Percentiles rank a stretch among this genome's conserved stretches.
Evolutionary conservation across 345 rosid genomes (phyloP).

Genomic region (Cardiospermum halicacabum): DNA sequence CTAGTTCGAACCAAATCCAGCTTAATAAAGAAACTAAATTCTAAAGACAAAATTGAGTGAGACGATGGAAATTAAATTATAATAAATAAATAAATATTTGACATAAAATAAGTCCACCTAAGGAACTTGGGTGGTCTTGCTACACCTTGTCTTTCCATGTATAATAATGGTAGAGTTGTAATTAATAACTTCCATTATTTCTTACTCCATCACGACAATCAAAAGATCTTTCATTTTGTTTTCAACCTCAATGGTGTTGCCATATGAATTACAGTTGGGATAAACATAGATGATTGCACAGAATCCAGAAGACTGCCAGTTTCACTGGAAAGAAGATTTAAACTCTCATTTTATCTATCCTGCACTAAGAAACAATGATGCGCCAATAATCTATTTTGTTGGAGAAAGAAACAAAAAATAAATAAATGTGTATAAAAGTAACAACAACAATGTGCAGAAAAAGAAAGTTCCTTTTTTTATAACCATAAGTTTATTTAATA

Average conservation of each 20-base stretch:
- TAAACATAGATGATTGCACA: conserved; percentile 28
- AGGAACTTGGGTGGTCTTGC: conserved; percentile 97
- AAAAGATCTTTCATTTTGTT: conserved; percentile 78
- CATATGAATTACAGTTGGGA: conserved; percentile 64
- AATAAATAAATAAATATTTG: conserved; percentile 1
- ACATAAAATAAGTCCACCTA: conserved; percentile 49
- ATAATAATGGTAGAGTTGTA: conserved; percentile 54
- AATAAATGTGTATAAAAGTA: not conserved
- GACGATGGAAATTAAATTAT: not conserved
- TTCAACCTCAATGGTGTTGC: conserved; percentile 68
- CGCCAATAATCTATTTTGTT: no score
- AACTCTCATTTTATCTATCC: conserved; percentile 28
- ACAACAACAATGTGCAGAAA: not conserved
- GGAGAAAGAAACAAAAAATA: conserved; percentile 14
- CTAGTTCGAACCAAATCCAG: conserved; percentile 72
- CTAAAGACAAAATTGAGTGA: conserved; percentile 15
- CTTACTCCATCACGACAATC: conserved; percentile 96
- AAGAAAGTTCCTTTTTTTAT: conserved; percentile 1
- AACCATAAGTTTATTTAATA: no score
- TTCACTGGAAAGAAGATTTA: conserved; percentile 11
- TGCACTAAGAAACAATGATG: no score
- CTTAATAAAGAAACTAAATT: conserved; percentile 84
- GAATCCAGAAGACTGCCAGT: conserved; percentile 20
- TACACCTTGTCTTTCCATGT: conserved; percentile 93
- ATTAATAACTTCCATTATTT: conserved; percentile 90